phyloP scores from a whole-genome alignment of 1,284 basidiomycete genomes.

The Heliocybe sulcata region DNA sequence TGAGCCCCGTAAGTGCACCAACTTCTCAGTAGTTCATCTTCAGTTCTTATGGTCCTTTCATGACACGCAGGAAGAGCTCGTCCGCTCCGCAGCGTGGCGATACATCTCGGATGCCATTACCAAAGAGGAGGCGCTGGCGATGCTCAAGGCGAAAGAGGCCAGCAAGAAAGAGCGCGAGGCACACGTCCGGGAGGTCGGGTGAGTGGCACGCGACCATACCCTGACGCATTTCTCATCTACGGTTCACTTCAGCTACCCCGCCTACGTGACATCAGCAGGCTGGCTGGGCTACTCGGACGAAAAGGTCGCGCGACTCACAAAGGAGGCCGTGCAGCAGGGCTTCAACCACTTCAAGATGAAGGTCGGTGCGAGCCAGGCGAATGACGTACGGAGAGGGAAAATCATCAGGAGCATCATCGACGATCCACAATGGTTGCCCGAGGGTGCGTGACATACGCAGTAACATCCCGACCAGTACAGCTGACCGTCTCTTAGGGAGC shows the following conservation, averaged over 20 bases:
- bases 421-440: constrained; percentile 69
- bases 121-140: constrained; percentile 78
- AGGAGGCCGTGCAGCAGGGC: constrained; percentile 77
- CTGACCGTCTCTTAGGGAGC: constrained; percentile 2
- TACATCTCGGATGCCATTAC: constrained; percentile 95
- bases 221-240: not conserved
- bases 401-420: constrained; percentile 94
- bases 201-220: constrained; percentile 13
- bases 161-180: constrained; percentile 76
- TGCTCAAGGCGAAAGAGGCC: constrained; percentile 73
- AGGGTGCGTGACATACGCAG: constrained; percentile 19
- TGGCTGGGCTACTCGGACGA: constrained; percentile 91
- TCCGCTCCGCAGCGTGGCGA: constrained; percentile 77
- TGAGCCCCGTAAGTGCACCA: constrained; percentile 55
- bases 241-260: constrained; percentile 58
- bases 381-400: constrained; percentile 81
- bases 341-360: constrained; percentile 99
- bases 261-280: constrained; percentile 92
- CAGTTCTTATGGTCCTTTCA: constrained; percentile 1
- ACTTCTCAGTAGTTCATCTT: constrained; percentile 3
- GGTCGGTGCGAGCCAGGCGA: constrained; percentile 78
- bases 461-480: not conserved
- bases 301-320: constrained; percentile 83
- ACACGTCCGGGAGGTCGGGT: constrained; percentile 59
- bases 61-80: constrained; percentile 68